phyloP scores from a whole-genome alignment of 371 early-diverging fungal species.

The Mucor indicus region DNA sequence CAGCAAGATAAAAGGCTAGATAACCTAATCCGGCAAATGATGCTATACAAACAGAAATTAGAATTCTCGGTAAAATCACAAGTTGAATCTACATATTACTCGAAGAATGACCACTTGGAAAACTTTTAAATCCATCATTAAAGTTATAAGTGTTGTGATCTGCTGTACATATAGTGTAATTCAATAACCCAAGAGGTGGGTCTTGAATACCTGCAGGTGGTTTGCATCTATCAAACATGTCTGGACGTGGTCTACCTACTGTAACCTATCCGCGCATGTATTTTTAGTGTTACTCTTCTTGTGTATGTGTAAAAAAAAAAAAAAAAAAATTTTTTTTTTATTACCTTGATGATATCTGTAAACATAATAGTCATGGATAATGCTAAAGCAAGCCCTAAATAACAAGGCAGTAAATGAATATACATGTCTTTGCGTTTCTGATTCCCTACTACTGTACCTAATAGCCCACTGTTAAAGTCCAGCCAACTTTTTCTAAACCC shows the following conservation, averaged over 20 bases:
- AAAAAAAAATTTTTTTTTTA: no score
- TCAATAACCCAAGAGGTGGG: slow-evolving; percentile 55
- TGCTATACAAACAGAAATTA: slow-evolving; percentile 24
- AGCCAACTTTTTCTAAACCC: slow-evolving; percentile 49
- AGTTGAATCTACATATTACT: no score
- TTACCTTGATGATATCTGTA: slow-evolving; percentile 70
- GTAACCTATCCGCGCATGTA: slow-evolving; percentile 48
- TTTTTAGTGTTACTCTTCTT: no score
- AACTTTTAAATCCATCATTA: slow-evolving; percentile 84
- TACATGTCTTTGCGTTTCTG: no score
- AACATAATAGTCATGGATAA: slow-evolving; percentile 64
- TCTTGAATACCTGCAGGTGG: slow-evolving; percentile 49
- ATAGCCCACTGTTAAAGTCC: slow-evolving; percentile 65
- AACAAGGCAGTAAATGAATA: no score
- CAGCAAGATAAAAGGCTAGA: slow-evolving; percentile 68
- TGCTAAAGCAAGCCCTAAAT: slow-evolving; percentile 55
- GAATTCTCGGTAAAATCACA: no score
- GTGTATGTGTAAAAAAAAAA: no score
- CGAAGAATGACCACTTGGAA: slow-evolving; percentile 94
- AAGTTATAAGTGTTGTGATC: slow-evolving; percentile 43
- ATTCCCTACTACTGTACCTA: slow-evolving; percentile 38
- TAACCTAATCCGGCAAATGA: slow-evolving; percentile 76
- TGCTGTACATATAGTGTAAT: slow-evolving; percentile 60
- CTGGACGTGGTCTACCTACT: slow-evolving; percentile 78
- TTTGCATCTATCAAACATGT: slow-evolving; percentile 86